phyloP scores from a whole-genome alignment of 257 asterid species.

The Nicotiana paniculata region DNA sequence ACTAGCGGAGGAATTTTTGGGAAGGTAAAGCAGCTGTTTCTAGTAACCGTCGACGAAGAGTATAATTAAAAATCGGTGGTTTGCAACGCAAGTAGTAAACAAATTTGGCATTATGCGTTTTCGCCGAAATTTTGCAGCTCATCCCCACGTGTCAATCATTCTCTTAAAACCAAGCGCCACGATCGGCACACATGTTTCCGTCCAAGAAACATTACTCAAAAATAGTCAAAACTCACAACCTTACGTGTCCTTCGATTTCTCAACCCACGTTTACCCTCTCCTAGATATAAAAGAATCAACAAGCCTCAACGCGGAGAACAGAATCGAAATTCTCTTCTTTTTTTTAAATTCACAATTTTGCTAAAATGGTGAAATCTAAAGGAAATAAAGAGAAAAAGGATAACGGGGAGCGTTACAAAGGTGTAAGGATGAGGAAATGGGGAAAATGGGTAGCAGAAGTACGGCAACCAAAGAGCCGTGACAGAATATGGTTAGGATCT shows the following conservation, averaged over 20 bases:
- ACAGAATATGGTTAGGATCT: constrained; percentile 72
- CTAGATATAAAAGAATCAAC: not conserved
- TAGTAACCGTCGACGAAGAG: too few relatives aligned
- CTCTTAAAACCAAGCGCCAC: not conserved
- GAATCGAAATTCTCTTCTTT: not conserved
- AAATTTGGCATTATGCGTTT: not conserved
- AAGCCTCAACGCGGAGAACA: not conserved
- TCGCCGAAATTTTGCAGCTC: not conserved
- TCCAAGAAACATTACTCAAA: not conserved
- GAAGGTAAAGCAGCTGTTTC: too few relatives aligned
- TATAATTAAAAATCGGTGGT: not conserved
- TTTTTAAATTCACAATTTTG: not conserved
- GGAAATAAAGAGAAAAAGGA: constrained; percentile 22
- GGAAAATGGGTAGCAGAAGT: constrained; percentile 87
- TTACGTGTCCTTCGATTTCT: not conserved
- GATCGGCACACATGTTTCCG: not conserved
- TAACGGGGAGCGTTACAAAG: constrained; percentile 39
- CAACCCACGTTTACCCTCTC: not conserved
- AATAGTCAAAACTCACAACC: not conserved
- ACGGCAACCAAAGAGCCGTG: constrained; percentile 67
- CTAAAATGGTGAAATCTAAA: constrained; percentile 47
- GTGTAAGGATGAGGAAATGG: constrained; percentile 77
- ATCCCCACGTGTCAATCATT: not conserved
- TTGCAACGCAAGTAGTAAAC: not conserved
- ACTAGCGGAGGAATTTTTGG: too few relatives aligned